These are phyloP conservation scores for Cytospora schulzeri DNA, from an alignment of 2,329 filamentous ascomycete genomes.

Conservation along the genomic window DNA sequence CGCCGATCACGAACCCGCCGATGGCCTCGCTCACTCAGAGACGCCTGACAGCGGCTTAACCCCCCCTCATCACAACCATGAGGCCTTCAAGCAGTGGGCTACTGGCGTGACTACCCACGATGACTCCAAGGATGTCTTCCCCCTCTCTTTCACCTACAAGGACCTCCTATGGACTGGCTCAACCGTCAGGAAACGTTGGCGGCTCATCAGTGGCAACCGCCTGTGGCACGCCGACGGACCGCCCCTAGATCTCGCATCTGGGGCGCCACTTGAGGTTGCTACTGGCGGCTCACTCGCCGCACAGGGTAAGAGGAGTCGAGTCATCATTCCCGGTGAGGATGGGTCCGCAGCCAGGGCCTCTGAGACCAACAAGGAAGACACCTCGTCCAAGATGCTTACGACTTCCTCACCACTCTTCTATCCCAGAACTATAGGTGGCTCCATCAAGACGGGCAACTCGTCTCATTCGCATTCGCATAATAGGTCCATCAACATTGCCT, in stretches of 20 bases:
- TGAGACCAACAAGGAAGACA: background rate
- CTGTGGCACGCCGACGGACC: constrained; percentile 36
- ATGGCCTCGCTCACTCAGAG: background rate
- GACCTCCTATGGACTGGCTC: constrained; percentile 43
- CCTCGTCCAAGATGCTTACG: background rate
- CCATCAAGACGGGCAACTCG: constrained; percentile 32
- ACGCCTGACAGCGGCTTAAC: background rate
- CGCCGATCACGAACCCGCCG: background rate
- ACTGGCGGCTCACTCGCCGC: constrained; percentile 29
- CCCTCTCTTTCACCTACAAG: constrained; percentile 41
- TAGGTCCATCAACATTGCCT: constrained; percentile 34
- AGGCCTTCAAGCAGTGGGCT: constrained; percentile 45
- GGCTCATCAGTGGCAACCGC: constrained; percentile 45
- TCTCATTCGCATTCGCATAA: constrained; percentile 32
- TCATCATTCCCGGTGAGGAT: background rate
- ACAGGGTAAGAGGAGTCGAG: constrained; percentile 13
- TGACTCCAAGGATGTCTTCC: constrained; percentile 48
- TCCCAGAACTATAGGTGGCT: constrained; percentile 31
- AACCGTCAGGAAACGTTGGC: constrained; percentile 43
- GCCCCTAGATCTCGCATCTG: constrained; percentile 33
- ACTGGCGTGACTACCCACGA: constrained; percentile 46
- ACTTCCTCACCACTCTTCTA: constrained; percentile 23
- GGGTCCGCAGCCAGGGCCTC: background rate
- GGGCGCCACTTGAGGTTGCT: constrained; percentile 30
- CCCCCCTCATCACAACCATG: constrained; percentile 32